phyloP scores from a whole-genome alignment of 176 grass and related monocot genomes.

The Phyllostachys edulis region DNA sequence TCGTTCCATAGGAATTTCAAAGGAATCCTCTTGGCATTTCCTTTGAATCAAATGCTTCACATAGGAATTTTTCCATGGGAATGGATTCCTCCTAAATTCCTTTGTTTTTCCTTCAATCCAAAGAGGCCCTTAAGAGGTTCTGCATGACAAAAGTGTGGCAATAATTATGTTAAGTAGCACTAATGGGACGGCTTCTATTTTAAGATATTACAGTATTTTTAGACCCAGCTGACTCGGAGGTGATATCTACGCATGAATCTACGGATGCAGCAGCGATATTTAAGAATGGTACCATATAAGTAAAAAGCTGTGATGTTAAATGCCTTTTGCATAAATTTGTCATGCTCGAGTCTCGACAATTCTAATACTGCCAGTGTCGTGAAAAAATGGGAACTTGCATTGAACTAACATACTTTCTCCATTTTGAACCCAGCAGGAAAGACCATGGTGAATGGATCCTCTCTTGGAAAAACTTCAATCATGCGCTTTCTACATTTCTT shows the following conservation, averaged over 20 bases:
- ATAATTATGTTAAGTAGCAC: background rate
- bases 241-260: background rate
- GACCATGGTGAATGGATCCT: conserved; percentile 80
- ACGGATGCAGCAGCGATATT: background rate
- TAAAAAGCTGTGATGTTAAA: background rate
- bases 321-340: no score
- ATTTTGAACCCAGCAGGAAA: conserved; percentile 70
- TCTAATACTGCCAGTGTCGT: background rate
- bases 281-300: background rate
- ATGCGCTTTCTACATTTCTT: conserved; percentile 84
- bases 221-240: background rate
- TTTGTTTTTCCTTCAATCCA: no score
- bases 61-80: no score
- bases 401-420: conserved; percentile 67
- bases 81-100: no score
- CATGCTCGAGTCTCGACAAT: background rate
- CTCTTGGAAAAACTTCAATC: conserved; percentile 74
- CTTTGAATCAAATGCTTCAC: no score
- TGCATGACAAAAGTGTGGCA: background rate
- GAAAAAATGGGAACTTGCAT: conserved; percentile 6
- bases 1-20: no score
- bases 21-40: no score
- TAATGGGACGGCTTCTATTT: no score
- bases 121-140: background rate
- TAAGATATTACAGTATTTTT: background rate